Evolutionary conservation across 2,329 filamentous ascomycete genomes (phyloP).

Genomic region (Salinomyces thailandicus): DNA sequence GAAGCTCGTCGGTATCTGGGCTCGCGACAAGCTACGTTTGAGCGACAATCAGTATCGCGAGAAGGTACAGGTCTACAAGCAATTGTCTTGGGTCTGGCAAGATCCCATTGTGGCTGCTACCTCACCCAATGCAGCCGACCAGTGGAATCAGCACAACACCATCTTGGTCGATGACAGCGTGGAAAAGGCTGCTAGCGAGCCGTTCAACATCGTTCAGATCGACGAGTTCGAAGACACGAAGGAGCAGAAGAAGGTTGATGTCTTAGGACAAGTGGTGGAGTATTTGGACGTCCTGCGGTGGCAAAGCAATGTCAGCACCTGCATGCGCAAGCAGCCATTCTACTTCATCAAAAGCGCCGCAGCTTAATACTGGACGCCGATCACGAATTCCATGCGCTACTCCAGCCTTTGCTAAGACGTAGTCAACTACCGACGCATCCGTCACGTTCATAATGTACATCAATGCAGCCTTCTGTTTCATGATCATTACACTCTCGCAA

Average conservation of each 20-base stretch:
- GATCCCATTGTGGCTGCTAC: conserved; percentile 11
- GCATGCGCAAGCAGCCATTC: conserved; percentile 12
- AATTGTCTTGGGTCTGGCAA: conserved; percentile 63
- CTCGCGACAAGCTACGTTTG: conserved; percentile 64
- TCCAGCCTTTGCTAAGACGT: too few relatives aligned
- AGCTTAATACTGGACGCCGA: conserved; percentile 2
- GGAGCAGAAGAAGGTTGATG: conserved; percentile 31
- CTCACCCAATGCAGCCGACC: background rate
- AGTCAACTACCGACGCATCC: too few relatives aligned
- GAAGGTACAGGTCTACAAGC: conserved; percentile 84
- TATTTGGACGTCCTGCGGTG: conserved; percentile 43
- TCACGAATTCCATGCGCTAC: background rate
- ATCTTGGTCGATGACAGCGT: conserved; percentile 77
- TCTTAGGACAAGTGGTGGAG: conserved; percentile 41
- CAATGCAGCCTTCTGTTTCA: too few relatives aligned
- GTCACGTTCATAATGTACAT: too few relatives aligned
- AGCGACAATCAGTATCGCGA: conserved; percentile 50
- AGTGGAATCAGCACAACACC: conserved; percentile 77
- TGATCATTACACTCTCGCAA: too few relatives aligned
- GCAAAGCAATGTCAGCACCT: conserved; percentile 43
- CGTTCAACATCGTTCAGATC: conserved; percentile 69
- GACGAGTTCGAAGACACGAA: conserved; percentile 58
- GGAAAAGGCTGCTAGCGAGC: conserved; percentile 73
- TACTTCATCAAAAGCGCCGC: background rate
- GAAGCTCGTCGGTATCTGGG: conserved; percentile 62